phyloP scores from a whole-genome alignment of 441 rosid species.

The Dalechampia spathulata region DNA sequence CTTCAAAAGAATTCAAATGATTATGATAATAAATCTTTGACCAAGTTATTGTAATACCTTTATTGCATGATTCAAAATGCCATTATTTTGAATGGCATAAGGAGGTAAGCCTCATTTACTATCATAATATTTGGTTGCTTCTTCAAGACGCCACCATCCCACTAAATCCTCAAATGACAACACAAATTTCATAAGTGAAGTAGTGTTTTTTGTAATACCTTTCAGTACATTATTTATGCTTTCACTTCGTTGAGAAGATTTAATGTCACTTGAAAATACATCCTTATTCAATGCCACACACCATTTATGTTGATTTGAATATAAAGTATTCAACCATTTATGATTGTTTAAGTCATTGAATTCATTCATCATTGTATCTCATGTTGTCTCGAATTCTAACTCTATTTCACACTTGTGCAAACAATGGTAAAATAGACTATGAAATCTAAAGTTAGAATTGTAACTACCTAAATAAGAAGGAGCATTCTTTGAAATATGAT shows the following conservation, averaged over 20 bases:
- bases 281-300: background rate
- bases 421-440: background rate
- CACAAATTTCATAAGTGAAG: background rate
- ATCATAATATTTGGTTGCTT: background rate
- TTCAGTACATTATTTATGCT: background rate
- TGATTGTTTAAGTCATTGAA: background rate
- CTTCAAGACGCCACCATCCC: background rate
- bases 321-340: background rate
- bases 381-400: background rate
- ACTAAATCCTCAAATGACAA: background rate
- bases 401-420: background rate
- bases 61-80: background rate
- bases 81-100: background rate
- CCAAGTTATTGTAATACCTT: background rate
- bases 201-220: background rate
- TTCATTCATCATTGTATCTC: background rate
- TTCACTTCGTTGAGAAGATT: background rate
- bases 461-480: constrained; percentile 2
- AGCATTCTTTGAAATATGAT: background rate
- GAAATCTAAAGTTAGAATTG: background rate
- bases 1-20: background rate
- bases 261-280: background rate
- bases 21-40: background rate
- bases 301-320: background rate
- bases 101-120: too few relatives aligned